Evolutionary conservation across 257 asterid species (phyloP).

Genomic region (Primulina tabacum): DNA sequence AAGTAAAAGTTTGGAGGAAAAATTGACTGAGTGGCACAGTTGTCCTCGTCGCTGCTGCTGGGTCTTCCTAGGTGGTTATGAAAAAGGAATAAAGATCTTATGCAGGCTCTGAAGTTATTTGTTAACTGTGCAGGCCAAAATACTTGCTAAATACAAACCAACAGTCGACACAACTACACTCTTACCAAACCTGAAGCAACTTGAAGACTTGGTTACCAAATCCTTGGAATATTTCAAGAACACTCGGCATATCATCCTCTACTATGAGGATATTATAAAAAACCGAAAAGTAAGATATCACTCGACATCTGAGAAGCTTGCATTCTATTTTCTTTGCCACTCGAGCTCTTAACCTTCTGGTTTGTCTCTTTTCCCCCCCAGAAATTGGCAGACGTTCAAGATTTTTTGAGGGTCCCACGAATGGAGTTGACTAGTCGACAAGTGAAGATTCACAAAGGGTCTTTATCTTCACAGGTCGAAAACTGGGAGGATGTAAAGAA

Average conservation of each 20-base stretch:
- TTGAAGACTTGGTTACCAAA: slow-evolving; percentile 38
- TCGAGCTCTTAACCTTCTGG: not conserved
- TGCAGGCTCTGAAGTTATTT: not conserved
- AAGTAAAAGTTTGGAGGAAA: too few species aligned
- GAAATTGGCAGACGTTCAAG: slow-evolving; percentile 78
- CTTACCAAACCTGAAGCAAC: slow-evolving; percentile 39
- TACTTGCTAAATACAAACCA: slow-evolving; percentile 53
- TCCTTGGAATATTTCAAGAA: slow-evolving; percentile 43
- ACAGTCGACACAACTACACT: slow-evolving; percentile 34
- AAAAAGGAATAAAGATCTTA: not conserved
- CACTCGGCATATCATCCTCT: slow-evolving; percentile 46
- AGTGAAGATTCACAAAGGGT: slow-evolving; percentile 84
- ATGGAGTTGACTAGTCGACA: slow-evolving; percentile 69
- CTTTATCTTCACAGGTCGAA: slow-evolving; percentile 68
- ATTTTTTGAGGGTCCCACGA: slow-evolving; percentile 68
- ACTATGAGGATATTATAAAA: slow-evolving; percentile 62
- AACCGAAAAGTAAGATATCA: not conserved
- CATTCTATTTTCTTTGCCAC: not conserved
- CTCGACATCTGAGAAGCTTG: not conserved
- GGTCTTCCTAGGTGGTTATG: not conserved
- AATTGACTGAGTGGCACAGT: not conserved
- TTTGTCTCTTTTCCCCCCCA: slow-evolving; percentile 25
- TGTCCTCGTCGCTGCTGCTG: not conserved
- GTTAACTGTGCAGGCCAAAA: slow-evolving; percentile 40
- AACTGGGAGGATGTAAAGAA: slow-evolving; percentile 78